Evolutionary conservation across 208 protist species (phyloP), one percentile per base, ranked within the genome.

Genomic region (Crithidia mellificae): DNA sequence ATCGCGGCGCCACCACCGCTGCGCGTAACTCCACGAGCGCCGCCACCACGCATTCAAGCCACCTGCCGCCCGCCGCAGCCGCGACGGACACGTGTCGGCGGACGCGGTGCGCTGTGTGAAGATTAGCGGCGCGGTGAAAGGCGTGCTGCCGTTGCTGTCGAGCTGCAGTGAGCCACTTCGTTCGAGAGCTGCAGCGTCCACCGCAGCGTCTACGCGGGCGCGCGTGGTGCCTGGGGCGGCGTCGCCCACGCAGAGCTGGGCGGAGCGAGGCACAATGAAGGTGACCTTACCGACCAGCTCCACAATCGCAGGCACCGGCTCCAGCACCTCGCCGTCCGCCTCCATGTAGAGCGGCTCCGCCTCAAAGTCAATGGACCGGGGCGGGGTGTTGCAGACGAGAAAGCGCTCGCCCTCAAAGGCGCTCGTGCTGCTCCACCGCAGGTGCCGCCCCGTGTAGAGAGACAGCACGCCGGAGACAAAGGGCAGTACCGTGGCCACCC

Each of bases 401-500:
- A 85, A 93, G 19, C 90, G 83, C 30, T 64, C 59, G 14, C 80
- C 82, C 24, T 96, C 84, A 51, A 84, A 89, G 20, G 74, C 81
- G 20, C 81, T 87, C n/a, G 89, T 92, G 57, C 36, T 78, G 14
- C 58, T 22, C 87, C 90, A 95, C 17, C 51, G 38, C 34, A 83
- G 68, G 62, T 95, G 90, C n/a, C 71, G 58, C 0, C 87, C 90
- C 17, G 63, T 90, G 77, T 95, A 95, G 36, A 95, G 52, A 0
- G 82, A 83, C 22, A 80, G 32, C 12, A 65, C 58, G 49, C 78
- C 53, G 5, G 43, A 57, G 14, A 91, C 61, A 64, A 95, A 95
- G 7, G 69, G 63, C 38, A 67, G 65, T 20, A 86, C 67, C 43
- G 73, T 77, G 6, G 85, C 77, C 1, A 80, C 63, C 90, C 90